Base-by-base conservation (phyloP, 345 rosid species). In the Salix exigua region DNA sequence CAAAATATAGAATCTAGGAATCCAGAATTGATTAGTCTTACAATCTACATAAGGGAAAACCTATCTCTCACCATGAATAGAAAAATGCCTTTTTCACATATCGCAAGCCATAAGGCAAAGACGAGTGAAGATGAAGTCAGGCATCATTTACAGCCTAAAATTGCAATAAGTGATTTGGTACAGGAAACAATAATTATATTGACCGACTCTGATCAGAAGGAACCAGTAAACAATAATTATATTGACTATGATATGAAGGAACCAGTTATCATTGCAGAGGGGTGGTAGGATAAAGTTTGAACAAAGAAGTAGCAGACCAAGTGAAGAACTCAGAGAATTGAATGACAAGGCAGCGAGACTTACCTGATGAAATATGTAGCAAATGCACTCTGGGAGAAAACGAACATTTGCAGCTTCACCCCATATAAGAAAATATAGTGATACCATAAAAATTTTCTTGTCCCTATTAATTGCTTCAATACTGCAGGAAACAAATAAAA, bases 371-470 rank as follows among this genome's bases (percentile, higher is more conserved):
- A 96, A 96, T 73, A 96, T 88, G 79, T 96, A 96, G 89, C 99
- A 96, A 79, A 96, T 82, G 84, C 98, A 92, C 81, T 96, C 99
- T 1, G 99, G 99, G 82, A 96, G 98, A 85, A 93, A 96, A 72
- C 99, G 97, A 81, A 92, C 90, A 85, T 96, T 96, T 79, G 98
- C 99, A 82, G 97, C 98, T 88, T 96, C 99, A 35, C 99, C 99
- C 99, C 99, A 96, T 83, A 96, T 86, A 46, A 92, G 91, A 81
- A 92, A 93, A 86, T 96, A 96, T 61, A 96, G 83, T 42, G 99
- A 94, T 79, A 96, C 90, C 82, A 96, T 87, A 79, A 92, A 93
- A 79, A 96, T 90, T 85, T 96, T 96, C 81, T 96, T 88, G 82
- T 96, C 99, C 84, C 87, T 89, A 68, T 86, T 87, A 82, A 96